Conservation (phyloP, 108 stramenopile species). For the Fistulifera pelliculosa region DNA sequence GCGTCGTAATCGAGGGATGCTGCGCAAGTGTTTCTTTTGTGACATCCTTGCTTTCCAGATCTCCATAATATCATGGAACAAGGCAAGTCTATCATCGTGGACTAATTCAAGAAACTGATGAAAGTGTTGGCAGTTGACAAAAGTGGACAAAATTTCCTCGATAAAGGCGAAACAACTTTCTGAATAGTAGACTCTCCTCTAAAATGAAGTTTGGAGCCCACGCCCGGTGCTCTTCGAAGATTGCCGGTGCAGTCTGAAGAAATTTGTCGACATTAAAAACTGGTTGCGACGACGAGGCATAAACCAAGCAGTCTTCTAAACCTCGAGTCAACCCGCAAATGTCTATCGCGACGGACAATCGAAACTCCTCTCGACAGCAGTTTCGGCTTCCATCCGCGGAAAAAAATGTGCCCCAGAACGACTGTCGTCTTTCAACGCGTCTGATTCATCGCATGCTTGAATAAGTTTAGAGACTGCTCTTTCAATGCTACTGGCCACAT, state of each 20-base stretch:
- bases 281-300: slow-evolving; percentile 55
- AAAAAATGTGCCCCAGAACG: slow-evolving; percentile 27
- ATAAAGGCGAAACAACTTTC: slow-evolving; percentile 54
- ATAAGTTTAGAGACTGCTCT: slow-evolving; percentile 67
- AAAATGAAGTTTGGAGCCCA: slow-evolving; percentile 4
- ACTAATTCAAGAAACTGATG: slow-evolving; percentile 65
- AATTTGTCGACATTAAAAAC: slow-evolving; percentile 83
- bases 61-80: slow-evolving; percentile 82
- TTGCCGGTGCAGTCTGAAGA: slow-evolving; percentile 62
- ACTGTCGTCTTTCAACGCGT: slow-evolving; percentile 30
- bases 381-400: slow-evolving; percentile 71
- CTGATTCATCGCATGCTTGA: slow-evolving; percentile 62
- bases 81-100: slow-evolving; percentile 41
- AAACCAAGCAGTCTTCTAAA: slow-evolving; percentile 75
- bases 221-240: slow-evolving; percentile 56
- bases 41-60: slow-evolving; percentile 20
- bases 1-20: no score
- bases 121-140: slow-evolving; percentile 82
- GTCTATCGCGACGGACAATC: slow-evolving; percentile 70
- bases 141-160: slow-evolving; percentile 69
- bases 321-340: slow-evolving; percentile 71
- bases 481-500: slow-evolving; percentile 59
- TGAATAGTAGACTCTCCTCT: slow-evolving; percentile 2
- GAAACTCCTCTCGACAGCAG: slow-evolving; percentile 72
- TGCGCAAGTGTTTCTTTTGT: no score